Evolutionary conservation across 176 grass and related monocot species (phyloP), one percentile per base, ranked within the genome.

Genomic region (Carex littledalei): DNA sequence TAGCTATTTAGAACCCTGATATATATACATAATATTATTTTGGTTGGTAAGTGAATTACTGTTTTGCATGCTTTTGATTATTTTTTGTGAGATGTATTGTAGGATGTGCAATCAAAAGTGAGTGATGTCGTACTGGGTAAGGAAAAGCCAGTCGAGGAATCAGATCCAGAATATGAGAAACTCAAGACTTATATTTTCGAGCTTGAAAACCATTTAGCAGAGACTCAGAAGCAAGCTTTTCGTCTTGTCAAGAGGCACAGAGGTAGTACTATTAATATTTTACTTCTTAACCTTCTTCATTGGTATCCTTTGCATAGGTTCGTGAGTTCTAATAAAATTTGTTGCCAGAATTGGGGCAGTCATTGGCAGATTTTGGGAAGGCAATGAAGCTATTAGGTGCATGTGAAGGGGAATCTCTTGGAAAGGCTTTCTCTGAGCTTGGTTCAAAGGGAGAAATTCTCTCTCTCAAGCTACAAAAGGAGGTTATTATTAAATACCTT

Each of bases 171-270:
- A 84, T 99, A 96, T 83, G 93, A 99, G 85, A 99, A 96, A 77
- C 90, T 99, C 64, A 99, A 96, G 82, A 61, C 90, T 84, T 99
- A 99, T 80, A 99, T 99, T 79, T 99, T 91, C 88, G 97, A 93
- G 72, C 87, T 99, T 88, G 93, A 99, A 89, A 94, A 87, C 63
- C 97, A 94, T 89, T 88, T 96, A 86, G 88, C 90, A 82, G 97
- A 99, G 88, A 87, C 97, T 41, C 97, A 99, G 65, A 99, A 94
- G 87, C 97, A 99, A 83, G 97, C 97, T 81, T 94, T 91, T 68
- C 90, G 97, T 84, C 93, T 99, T 89, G 97, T 99, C 78, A 99
- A 99, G 88, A 90, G 97, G 78, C 97, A 99, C 79, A 92, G 90
- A 94, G 97, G 97, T 99, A 87, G 8, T 64, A 64, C 29, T 81